Evolutionary conservation across 495 filamentous ascomycete species (phyloP), one percentile per base, ranked within the genome.

Genomic region (Penicillium fimorum): DNA sequence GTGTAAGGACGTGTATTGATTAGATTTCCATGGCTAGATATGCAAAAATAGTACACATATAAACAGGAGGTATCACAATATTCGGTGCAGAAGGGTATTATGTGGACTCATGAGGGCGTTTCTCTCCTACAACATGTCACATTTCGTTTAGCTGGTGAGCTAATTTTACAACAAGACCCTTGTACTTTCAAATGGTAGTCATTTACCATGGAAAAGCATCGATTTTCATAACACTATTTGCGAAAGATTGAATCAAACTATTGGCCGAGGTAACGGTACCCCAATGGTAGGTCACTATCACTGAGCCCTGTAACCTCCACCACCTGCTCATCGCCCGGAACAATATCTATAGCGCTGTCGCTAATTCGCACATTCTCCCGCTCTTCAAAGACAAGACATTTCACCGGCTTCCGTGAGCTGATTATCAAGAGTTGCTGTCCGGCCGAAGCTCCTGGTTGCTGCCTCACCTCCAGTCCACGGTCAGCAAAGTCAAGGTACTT

Each of bases 401-500:
- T 75, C 5, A 72, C 70, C 7, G 71, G 76, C 56, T 69, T 75
- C 30, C 56, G 58, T 9, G 73, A 32, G 18, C 50, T 55, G 38
- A 61, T 70, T 43, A 70, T 43, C n/a, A 62, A 22, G 5, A 68
- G 33, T 13, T 15, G 33, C 30, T 0, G 48, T 60, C 50, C 44
- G 18, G 50, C 51, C 5, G 57, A 50, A 25, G 40, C 57, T 2
- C 42, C 57, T 2, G 63, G 45, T 27, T 62, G 44, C 32, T 56
- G 45, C 47, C 63, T 67, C 30, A 78, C 53, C 8, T 69, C 61
- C 0, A 74, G 65, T 29, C 67, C 69, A 12, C 70, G 67, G 25
- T 78, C 67, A 0, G 76, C 73, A 25, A 94, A 80, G 57, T 88
- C 82, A 37, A 91, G 76, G 60, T 96, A 92, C 76, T 96, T 96